Evolutionary conservation across 2,329 filamentous ascomycete genomes (phyloP), one percentile per base, ranked within the genome.

Genomic region (Hymenoscyphus infarciens): DNA sequence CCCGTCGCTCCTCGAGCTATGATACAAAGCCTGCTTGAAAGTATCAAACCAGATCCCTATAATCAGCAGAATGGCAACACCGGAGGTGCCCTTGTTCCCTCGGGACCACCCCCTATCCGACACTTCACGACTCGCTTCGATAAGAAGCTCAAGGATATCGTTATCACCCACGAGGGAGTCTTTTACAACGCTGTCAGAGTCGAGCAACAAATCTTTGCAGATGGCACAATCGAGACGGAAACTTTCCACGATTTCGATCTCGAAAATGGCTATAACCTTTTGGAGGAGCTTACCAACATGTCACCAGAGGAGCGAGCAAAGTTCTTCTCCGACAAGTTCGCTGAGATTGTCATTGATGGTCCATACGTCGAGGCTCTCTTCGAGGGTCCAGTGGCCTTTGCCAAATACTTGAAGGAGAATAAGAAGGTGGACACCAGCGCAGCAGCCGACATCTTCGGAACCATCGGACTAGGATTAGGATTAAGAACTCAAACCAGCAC

Each of bases 1-100:
- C 58, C 61, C 4, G 60, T 58, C 13, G 58, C 39, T 7, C 61
- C 57, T 38, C 29, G 57, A 31, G 52, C 58, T n/a, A 59, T 58
- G 42, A 13, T 22, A 52, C 6, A 45, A n/a, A 15, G 16, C 7
- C 4, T 45, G 39, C 16, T 45, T n/a, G 22, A 22, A 2, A 7
- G 16, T 19, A 8, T 22, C 2, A n/a, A 19, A 8, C 39, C 16
- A 22, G 35, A 13, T 38, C 35, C 35, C 5, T 38, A 38, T 11
- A 11, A 10, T 38, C 35, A 38, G 16, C 35, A 38, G 5, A 16
- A 38, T 38, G 35, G 35, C 13, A 38, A 38, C 5, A 35, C 33
- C 3, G 13, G 13, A 3, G 10, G 33, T 35, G 35, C 11, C 13
- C 19, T 25, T 4, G 5, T 22, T 52, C 19, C 45, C 11, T 52